phyloP scores from a whole-genome alignment of 768 basidiomycete genomes.

The Hypholoma fasciculare region DNA sequence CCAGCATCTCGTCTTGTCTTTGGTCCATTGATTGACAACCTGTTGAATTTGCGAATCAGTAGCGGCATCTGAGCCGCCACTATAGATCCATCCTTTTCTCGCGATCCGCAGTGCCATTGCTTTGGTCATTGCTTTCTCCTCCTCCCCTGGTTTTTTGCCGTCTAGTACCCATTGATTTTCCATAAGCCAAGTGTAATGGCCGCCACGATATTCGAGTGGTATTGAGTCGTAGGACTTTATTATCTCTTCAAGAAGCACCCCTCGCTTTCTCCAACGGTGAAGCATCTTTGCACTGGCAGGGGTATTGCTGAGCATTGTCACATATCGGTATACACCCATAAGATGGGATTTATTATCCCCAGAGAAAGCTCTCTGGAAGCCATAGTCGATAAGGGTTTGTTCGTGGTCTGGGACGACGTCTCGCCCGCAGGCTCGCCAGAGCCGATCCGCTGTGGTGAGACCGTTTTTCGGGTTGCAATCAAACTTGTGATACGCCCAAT shows the following conservation, averaged over 20 bases:
- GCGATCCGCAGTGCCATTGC: too few relatives aligned
- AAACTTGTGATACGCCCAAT: conserved; percentile 34
- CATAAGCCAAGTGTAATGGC: conserved; percentile 36
- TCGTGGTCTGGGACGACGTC: conserved; percentile 28
- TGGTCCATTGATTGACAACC: too few relatives aligned
- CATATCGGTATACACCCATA: too few relatives aligned
- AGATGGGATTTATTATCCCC: too few relatives aligned
- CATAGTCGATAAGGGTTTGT: conserved; percentile 34
- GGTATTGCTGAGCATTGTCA: too few relatives aligned
- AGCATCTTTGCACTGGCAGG: conserved; percentile 18
- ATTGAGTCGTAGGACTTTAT: conserved; percentile 24
- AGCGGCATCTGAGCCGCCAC: too few relatives aligned
- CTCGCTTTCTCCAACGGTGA: conserved; percentile 30
- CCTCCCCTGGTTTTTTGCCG: neutral
- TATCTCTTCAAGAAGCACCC: conserved; percentile 33
- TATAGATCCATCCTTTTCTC: too few relatives aligned
- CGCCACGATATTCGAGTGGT: conserved; percentile 22
- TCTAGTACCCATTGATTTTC: conserved; percentile 31
- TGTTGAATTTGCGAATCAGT: too few relatives aligned
- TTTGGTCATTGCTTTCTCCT: too few relatives aligned
- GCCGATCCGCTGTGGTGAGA: neutral
- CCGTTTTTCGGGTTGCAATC: conserved; percentile 24
- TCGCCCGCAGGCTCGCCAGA: conserved; percentile 14
- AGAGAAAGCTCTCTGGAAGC: conserved; percentile 25
- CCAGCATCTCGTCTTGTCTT: too few relatives aligned